Base-by-base conservation (phyloP, 768 basidiomycete species). In the Mycena pura region DNA sequence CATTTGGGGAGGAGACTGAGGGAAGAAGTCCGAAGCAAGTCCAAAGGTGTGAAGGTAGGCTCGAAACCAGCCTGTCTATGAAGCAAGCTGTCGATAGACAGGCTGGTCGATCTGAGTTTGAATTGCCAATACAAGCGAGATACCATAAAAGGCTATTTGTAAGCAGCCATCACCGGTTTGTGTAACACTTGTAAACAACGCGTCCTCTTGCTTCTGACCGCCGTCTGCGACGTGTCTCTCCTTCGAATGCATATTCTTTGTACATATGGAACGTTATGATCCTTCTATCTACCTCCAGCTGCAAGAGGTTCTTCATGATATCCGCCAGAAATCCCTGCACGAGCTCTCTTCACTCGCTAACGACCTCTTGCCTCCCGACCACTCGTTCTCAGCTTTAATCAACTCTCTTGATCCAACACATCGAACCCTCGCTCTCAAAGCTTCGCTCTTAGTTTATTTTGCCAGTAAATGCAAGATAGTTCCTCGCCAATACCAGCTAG, bases 401-500 rank as follows among this genome's bases (percentile, higher is more conserved):
- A 38, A 43, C 27, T 17, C 32, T 25, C 38, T 66, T 1, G 40
- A 29, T 38, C 22, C 17, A 3, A 17, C 7, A 2, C 47, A 62
- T 38, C 11, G 34, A 28, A 53, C 46, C 17, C 55, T 49, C 19
- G 50, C 51, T n/a, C 36, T 50, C 3, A 31, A 31, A 46, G 58
- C 62, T 6, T 58, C 27, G 25, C 27, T 66, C 5, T n/a, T 67
- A 1, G 47, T 53, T 3, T 60, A 59, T 43, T 19, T 51, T 32
- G 48, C 49, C 24, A 64, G 54, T 5, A 10, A 36, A 24, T 17
- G 41, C 7, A 39, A 40, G 3, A 50, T 67, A 19, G 65, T 71
- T 22, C 73, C 71, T 11, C 65, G 68, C 19, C 63, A 68, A 52
- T 63, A 69, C 52, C 72, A 73, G 41, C 65, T 76, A 2, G 14